These are phyloP conservation scores for Zea luxurians DNA, from an alignment of 176 grass and related monocot genomes.

Conservation along the genomic window DNA sequence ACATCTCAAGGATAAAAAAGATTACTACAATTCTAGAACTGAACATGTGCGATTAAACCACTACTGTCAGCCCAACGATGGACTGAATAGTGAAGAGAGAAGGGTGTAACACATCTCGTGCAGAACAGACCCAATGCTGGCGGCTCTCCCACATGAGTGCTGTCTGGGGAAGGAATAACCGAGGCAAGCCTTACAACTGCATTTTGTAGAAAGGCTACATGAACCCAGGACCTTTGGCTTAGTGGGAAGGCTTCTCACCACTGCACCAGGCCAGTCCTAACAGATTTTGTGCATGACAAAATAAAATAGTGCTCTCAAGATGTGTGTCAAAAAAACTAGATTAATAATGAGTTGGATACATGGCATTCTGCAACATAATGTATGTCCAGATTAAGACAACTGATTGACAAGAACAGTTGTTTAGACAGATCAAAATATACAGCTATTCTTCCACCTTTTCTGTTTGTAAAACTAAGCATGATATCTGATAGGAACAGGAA, in stretches of 20 bases:
- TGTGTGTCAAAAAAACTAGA: neutral
- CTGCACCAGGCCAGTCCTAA: too few relatives aligned
- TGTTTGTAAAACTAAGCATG: neutral
- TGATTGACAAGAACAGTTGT: neutral
- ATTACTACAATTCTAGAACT: neutral
- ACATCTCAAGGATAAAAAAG: neutral
- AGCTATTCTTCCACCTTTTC: neutral
- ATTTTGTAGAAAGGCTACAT: too few relatives aligned
- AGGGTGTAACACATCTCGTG: neutral
- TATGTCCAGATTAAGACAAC: neutral
- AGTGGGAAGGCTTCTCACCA: too few relatives aligned
- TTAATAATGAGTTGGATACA: neutral
- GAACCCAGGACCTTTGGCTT: too few relatives aligned
- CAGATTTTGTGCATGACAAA: neutral
- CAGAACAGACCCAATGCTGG: too few relatives aligned
- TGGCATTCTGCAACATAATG: neutral
- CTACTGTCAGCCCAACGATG: neutral
- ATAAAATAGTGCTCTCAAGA: neutral
- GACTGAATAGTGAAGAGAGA: neutral
- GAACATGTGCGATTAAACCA: neutral
- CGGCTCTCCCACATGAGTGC: too few relatives aligned
- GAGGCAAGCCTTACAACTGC: too few relatives aligned
- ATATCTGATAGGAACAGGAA: neutral
- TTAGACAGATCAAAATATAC: neutral
- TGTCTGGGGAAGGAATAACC: too few relatives aligned